Evolutionary conservation across 768 basidiomycete species (phyloP), one percentile per base, ranked within the genome.

Genomic region (Boletellus ananas): DNA sequence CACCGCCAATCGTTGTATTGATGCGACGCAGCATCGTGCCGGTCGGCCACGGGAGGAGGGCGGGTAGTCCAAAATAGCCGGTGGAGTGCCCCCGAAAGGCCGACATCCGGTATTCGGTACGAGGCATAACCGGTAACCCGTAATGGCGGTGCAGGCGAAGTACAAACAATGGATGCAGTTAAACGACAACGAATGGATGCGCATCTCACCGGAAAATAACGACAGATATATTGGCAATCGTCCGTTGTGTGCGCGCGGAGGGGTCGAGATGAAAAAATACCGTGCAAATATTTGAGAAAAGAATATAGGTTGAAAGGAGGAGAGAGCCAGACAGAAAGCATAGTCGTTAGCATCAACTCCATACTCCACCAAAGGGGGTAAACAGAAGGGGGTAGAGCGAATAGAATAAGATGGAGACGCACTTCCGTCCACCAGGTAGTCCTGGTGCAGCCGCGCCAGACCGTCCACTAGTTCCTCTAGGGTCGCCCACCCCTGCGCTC

Each of bases 401-500:
- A 54, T 17, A 45, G 52, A 53, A 48, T 8, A 31, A 36, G 42
- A n/a, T n/a, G n/a, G n/a, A n/a, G 23, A 65, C 64, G 52, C 55
- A 66, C 65, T 65, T 66, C 9, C 63, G 58, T 41, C 53, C 58
- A 39, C 62, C 58, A 44, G 62, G 52, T 29, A 47, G 31, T 18
- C 47, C 57, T 11, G 59, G 43, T 20, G 36, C 39, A 42, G 13
- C 45, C 16, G 48, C 56, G 17, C 11, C 36, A 23, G 50, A 8
- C 36, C 51, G 51, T 17, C 54, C 49, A 20, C 52, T 54, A 18
- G 33, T 17, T 21, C 58, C 49, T 44, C 50, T 44, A 3, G 12
- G 13, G 5, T 33, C 55, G 4, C 53, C 42, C 0, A 41, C 34
- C 13, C 47, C 45, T 8, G 38, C 35, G 20, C 25, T 46, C 29